phyloP scores from a whole-genome alignment of 192 early-diverging fungal genomes.

The Backusella westeae region DNA sequence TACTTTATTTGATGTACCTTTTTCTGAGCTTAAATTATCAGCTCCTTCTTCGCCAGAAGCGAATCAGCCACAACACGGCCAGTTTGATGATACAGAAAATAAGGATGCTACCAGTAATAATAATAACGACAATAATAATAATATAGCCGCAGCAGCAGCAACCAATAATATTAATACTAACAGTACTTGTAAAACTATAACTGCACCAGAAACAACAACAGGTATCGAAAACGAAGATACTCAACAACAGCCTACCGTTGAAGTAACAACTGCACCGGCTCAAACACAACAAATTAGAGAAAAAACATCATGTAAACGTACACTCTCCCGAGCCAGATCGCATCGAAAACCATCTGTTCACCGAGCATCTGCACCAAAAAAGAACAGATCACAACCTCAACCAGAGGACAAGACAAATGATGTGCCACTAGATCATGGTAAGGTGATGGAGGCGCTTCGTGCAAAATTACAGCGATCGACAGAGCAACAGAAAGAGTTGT shows the following conservation, averaged over 20 bases:
- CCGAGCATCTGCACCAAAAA: conserved; percentile 16
- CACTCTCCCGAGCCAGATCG: conserved; percentile 19
- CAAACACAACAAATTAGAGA: not conserved
- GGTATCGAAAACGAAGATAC: not conserved
- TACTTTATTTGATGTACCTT: conserved; percentile 21
- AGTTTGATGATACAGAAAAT: too few relatives aligned
- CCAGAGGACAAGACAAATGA: not conserved
- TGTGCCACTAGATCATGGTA: conserved; percentile 24
- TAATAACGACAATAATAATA: not conserved
- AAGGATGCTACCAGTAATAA: not conserved
- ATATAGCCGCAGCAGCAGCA: not conserved
- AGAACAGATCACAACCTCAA: conserved; percentile 17
- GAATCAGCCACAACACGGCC: not conserved
- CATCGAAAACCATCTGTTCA: conserved; percentile 13
- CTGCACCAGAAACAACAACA: not conserved
- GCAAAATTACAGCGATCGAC: conserved; percentile 30
- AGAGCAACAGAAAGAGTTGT: not conserved
- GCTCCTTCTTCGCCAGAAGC: conserved; percentile 24
- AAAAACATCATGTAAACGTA: conserved; percentile 20
- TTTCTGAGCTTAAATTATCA: conserved; percentile 20
- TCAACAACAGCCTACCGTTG: not conserved
- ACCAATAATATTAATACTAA: not conserved
- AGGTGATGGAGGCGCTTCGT: conserved; percentile 34
- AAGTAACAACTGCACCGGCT: not conserved
- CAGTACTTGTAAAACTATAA: not conserved